These are phyloP conservation scores for Fragaria vesca DNA, from an alignment of 306 rosid species.

Conservation along the genomic window DNA sequence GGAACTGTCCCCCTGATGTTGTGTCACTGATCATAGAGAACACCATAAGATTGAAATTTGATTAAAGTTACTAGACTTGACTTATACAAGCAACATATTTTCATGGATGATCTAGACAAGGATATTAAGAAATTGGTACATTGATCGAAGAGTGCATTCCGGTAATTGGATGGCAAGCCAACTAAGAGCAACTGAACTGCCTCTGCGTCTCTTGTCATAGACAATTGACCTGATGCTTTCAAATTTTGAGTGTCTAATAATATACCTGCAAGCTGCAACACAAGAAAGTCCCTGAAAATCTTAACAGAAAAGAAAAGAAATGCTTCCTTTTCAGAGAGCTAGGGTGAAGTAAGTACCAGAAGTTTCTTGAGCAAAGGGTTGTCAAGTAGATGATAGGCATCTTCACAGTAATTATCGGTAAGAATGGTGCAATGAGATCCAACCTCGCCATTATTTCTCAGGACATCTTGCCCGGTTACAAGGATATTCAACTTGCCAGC, in stretches of 20 bases:
- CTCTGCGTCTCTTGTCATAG: conserved; percentile 88
- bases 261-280: conserved; percentile 77
- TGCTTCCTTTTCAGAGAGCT: background rate
- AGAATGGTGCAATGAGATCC: conserved; percentile 83
- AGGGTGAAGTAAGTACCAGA: conserved; percentile 47
- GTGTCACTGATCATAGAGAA: conserved; percentile 59
- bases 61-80: background rate
- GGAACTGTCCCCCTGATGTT: conserved; percentile 49
- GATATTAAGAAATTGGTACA: conserved; percentile 30
- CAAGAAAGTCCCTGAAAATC: conserved; percentile 19
- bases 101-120: background rate
- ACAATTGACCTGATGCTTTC: conserved; percentile 42
- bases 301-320: conserved; percentile 7
- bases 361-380: conserved; percentile 69
- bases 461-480: conserved; percentile 67
- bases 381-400: conserved; percentile 86
- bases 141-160: conserved; percentile 69
- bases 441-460: conserved; percentile 60
- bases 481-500: conserved; percentile 55
- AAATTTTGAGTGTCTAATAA: conserved; percentile 78
- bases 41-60: conserved; percentile 17
- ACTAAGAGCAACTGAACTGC: conserved; percentile 79
- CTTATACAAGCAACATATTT: background rate
- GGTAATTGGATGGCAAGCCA: conserved; percentile 59
- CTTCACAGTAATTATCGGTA: conserved; percentile 83